Base-by-base conservation (phyloP, 495 filamentous ascomycete species). In the Hypoxylon rickii region DNA sequence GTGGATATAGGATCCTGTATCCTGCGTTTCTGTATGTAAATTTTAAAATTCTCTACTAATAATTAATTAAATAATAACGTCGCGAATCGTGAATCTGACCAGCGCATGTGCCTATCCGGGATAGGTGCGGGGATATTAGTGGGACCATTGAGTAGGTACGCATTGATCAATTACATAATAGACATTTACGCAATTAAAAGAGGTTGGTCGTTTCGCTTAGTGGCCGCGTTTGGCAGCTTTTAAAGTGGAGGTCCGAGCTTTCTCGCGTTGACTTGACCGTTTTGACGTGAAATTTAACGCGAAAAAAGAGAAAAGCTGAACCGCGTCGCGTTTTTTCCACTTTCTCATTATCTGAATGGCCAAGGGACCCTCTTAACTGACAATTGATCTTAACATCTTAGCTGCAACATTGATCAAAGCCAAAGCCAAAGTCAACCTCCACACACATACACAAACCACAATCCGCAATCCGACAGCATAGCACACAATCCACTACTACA, bases 231-330 rank as follows among this genome's bases (percentile, higher is more conserved):
- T 29, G 12, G 29, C n/a, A n/a, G 18, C 36, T 12, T 20, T 50
- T 63, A 58, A 57, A 63, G 53, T 63, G 53, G 53, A 50, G 53
- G 59, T n/a, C 53, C 53, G 19, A 54, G 53, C 59, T 15, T 54
- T 29, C 24, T 58, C 59, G 59, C 53, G 59, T 58, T 6, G 22
- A 45, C 40, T 21, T 18, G 13, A 21, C n/a, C 31, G 37, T 13
- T 48, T 36, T 7, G 12, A 13, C 3, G 13, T 3, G 3, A 13
- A 12, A 5, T 31, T 5, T 37, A 47, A 56, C 59, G 59, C 52
- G 53, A 57, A 47, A 56, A 51, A 22, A 37, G 3, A 47, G 52
- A 51, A 22, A 37, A 7, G 3, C 3, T 18, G 44, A 7, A 37
- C 41, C 59, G 59, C 59, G 59, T 54, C 59, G 59, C 59, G 59